Evolutionary conservation across 768 basidiomycete genomes (phyloP).

Genomic region (Neoboletus magnificus): DNA sequence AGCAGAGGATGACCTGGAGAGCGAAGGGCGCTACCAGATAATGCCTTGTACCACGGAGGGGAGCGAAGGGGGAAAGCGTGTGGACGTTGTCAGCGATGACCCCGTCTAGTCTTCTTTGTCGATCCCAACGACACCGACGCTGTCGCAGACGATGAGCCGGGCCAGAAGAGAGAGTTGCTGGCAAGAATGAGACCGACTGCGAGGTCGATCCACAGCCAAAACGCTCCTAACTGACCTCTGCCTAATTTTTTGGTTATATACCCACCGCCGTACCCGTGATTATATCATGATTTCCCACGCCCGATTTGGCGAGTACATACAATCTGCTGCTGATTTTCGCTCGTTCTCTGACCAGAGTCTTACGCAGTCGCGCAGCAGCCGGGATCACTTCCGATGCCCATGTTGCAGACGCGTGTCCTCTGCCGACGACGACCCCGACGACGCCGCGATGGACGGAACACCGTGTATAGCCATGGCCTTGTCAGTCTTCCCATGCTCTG

Average conservation of each 20-base stretch:
- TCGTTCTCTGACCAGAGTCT: neutral
- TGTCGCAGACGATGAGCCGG: slow-evolving; percentile 39
- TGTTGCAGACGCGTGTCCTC: slow-evolving; percentile 10
- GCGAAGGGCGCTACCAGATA: slow-evolving; percentile 10
- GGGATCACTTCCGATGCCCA: neutral
- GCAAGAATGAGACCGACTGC: slow-evolving; percentile 44
- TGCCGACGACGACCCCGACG: slow-evolving; percentile 9
- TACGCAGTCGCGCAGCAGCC: slow-evolving; percentile 10
- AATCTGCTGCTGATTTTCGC: neutral
- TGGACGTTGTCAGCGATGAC: slow-evolving; percentile 28
- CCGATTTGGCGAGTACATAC: neutral
- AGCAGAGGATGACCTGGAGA: slow-evolving; percentile 19
- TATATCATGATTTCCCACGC: slow-evolving; percentile 30
- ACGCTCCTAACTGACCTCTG: slow-evolving; percentile 22
- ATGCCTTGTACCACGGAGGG: slow-evolving; percentile 18
- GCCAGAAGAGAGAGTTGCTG: slow-evolving; percentile 30
- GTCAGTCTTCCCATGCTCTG: slow-evolving; percentile 9
- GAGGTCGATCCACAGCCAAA: slow-evolving; percentile 45
- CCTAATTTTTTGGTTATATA: slow-evolving; percentile 29
- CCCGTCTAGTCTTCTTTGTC: slow-evolving; percentile 28
- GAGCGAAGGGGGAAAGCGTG: slow-evolving; percentile 2
- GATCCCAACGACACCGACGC: slow-evolving; percentile 43
- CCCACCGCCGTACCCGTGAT: slow-evolving; percentile 1
- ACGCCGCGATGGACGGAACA: neutral
- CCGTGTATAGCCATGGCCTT: neutral